A percentile compares a stretch with the other conserved stretches of the same genome.
Evolutionary conservation across 768 basidiomycete genomes (phyloP).

Genomic region (Pulveroboletus frians): DNA sequence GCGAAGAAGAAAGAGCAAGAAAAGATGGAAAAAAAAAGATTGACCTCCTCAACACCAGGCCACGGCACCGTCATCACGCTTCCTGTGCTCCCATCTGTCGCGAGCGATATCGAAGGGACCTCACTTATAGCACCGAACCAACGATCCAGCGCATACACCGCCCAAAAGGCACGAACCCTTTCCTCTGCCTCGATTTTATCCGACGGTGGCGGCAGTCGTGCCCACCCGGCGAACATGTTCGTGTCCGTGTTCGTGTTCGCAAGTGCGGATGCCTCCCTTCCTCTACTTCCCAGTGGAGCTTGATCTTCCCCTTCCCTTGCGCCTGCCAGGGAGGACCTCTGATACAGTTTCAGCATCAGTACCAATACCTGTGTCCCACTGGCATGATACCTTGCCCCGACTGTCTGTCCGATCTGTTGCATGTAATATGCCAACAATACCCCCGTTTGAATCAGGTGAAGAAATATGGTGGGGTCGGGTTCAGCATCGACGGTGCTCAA

Average conservation of each 20-base stretch:
- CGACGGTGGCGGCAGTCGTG: conserved; percentile 27
- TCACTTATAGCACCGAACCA: conserved; percentile 28
- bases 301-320: neutral
- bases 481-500: conserved; percentile 36
- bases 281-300: neutral
- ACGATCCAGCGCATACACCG: conserved; percentile 31
- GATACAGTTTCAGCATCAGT: conserved; percentile 45
- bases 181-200: conserved; percentile 35
- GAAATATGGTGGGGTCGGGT: conserved; percentile 34
- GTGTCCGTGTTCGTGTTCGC: neutral
- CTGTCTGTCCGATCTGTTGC: conserved; percentile 50
- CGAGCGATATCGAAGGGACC: conserved; percentile 12
- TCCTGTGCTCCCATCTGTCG: conserved; percentile 26
- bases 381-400: conserved; percentile 57
- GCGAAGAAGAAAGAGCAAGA: neutral
- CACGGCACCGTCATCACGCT: conserved; percentile 37
- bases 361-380: conserved; percentile 45
- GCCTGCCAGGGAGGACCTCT: conserved; percentile 2
- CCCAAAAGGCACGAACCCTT: conserved; percentile 38
- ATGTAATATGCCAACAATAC: conserved; percentile 65
- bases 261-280: neutral
- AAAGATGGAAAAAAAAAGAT: neutral
- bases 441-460: conserved; percentile 57
- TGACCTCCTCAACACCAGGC: conserved; percentile 29
- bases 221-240: conserved; percentile 5